phyloP scores from a whole-genome alignment of 2,329 filamentous ascomycete genomes.

The Pseudogymnoascus sp. region DNA sequence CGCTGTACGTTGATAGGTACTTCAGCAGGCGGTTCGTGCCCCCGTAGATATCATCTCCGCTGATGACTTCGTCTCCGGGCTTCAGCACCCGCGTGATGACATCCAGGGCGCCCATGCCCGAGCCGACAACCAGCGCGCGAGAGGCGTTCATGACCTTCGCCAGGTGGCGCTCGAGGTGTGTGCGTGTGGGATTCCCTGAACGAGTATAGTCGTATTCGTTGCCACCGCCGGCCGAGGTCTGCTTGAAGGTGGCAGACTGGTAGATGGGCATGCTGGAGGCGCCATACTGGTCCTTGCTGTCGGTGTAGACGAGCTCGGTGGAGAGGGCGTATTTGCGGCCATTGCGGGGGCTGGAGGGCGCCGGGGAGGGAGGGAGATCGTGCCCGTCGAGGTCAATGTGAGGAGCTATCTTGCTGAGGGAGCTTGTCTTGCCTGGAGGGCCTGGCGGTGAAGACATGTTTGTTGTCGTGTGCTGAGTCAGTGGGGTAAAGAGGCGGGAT shows the following conservation, averaged over 20 bases:
- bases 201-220: constrained; percentile 97
- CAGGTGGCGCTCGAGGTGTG: constrained; percentile 89
- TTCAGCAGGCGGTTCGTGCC: constrained; percentile 90
- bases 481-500: not conserved
- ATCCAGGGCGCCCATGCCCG: constrained; percentile 94
- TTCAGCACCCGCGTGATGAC: constrained; percentile 86
- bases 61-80: constrained; percentile 93
- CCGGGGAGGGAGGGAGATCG: constrained; percentile 80
- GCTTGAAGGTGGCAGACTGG: constrained; percentile 97
- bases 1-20: constrained; percentile 80
- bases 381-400: constrained; percentile 75
- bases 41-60: constrained; percentile 93
- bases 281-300: constrained; percentile 94
- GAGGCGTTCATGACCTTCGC: constrained; percentile 98
- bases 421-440: constrained; percentile 18
- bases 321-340: constrained; percentile 87
- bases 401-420: constrained; percentile 21
- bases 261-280: constrained; percentile 95
- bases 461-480: constrained; percentile 7
- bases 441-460: constrained; percentile 29
- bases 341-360: constrained; percentile 80
- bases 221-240: constrained; percentile 68
- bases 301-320: constrained; percentile 93
- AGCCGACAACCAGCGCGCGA: constrained; percentile 85
- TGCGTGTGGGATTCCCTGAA: constrained; percentile 92